Base-by-base conservation (phyloP, 768 basidiomycete genomes). In the Macrocybe gigantea region DNA sequence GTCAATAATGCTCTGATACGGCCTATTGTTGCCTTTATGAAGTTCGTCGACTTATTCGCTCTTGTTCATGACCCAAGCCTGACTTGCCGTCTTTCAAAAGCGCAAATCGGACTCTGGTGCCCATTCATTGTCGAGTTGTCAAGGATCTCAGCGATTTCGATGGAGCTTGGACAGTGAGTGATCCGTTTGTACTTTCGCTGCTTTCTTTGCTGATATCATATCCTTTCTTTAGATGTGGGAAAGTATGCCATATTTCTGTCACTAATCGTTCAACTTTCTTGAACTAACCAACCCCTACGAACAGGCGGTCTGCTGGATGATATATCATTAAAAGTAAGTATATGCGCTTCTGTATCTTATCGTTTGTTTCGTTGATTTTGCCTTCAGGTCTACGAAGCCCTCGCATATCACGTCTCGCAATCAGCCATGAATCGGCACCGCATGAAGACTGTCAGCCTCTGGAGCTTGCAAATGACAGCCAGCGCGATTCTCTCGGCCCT, bases 1-100 rank as follows among this genome's bases (percentile, higher is more conserved):
- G 85, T 90, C 52, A 96, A 95, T 58, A 89, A 85, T 59, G 96
- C 96, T 14, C 70, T 98, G 22, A 86, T 96, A 41, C 65, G 96
- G 56, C 94, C 96, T 3, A 97, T 99, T 53, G 96, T 98, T 11
- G 95, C 93, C 1, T 99, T 99, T 62, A 94, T 97, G 83, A 96
- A 96, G 93, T 94, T 57, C 50, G 85, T 73, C 8, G 51, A 15
- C 6, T 37, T 30, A 38, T 42, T 46, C 31, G 5, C 44, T 34
- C 48, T 37, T 35, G 34, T 44, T 38, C 48, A 9, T 13, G 13
- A 33, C 30, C 7, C 32, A 11, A 14, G 30, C 7, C 30, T 56
- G 44, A 46, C 43, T 41, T 48, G 44, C 38, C 53, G 37, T 11
- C 63, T 37, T 47, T 2, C 54, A 22, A 22, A 22, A 98, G 95